phyloP scores from a whole-genome alignment of 1,139 yeast species.

The Nematodospora anomalae region DNA sequence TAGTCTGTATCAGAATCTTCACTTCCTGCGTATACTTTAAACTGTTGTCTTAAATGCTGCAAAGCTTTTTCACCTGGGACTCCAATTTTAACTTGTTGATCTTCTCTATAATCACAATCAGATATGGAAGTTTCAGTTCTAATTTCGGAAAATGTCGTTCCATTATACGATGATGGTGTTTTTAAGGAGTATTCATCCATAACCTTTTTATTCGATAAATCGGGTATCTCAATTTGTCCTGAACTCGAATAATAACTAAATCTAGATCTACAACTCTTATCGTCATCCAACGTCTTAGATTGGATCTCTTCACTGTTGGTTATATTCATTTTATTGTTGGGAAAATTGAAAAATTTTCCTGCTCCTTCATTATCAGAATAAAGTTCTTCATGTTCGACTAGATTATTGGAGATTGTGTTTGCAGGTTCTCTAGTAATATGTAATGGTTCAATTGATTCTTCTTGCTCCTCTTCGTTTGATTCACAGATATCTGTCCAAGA shows the following conservation, averaged over 20 bases:
- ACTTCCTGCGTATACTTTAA: conserved; percentile 20
- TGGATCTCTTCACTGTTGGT: conserved; percentile 32
- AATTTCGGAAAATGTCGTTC: conserved; percentile 32
- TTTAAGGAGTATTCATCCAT: conserved; percentile 23
- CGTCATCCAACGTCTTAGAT: conserved; percentile 3
- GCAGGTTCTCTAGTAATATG: conserved; percentile 7
- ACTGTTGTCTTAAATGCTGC: conserved; percentile 28
- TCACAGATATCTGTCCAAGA: conserved; percentile 12
- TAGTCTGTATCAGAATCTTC: conserved; percentile 30
- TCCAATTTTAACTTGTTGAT: conserved; percentile 27
- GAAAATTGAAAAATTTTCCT: conserved; percentile 41
- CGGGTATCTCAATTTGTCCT: conserved; percentile 49
- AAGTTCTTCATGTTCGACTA: conserved; percentile 1
- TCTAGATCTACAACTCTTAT: conserved; percentile 21
- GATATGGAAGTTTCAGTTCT: conserved; percentile 21
- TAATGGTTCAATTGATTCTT: conserved; percentile 12
- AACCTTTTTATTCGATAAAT: conserved; percentile 27
- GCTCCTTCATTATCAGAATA: conserved; percentile 29
- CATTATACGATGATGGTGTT: conserved; percentile 25
- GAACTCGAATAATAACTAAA: conserved; percentile 26
- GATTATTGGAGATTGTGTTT: conserved; percentile 5
- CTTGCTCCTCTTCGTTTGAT: conserved; percentile 6
- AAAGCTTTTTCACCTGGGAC: conserved; percentile 36
- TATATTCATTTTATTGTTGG: conserved; percentile 33
- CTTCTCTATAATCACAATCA: conserved; percentile 23